Percentiles rank a stretch among this genome's conserved stretches.
Conservation (phyloP, 345 rosid species). For the Laguncularia racemosa region DNA sequence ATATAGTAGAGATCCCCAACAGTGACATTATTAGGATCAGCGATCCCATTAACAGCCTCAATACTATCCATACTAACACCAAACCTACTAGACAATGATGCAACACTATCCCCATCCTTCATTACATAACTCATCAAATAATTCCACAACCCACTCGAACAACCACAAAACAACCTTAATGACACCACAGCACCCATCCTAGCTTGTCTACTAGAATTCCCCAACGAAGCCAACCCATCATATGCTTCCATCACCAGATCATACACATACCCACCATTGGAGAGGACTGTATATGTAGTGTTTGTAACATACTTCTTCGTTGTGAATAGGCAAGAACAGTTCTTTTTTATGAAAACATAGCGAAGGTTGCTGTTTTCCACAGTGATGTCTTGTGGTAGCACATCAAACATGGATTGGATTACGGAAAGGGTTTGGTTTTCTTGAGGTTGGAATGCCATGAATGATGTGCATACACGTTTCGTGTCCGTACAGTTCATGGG, state of each 20-base stretch:
- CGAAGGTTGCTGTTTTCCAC: conserved; percentile 31
- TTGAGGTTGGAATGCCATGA: conserved; percentile 70
- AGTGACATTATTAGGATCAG: conserved; percentile 70
- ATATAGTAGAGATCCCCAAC: conserved; percentile 67
- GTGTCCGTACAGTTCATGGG: conserved; percentile 89
- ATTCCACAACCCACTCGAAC: conserved; percentile 94
- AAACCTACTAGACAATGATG: conserved; percentile 77
- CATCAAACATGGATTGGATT: conserved; percentile 94
- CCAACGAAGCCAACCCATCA: conserved; percentile 67
- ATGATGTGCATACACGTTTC: conserved; percentile 69
- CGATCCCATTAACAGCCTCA: conserved; percentile 63
- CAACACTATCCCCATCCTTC: conserved; percentile 67
- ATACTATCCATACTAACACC: conserved; percentile 93
- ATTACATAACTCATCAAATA: conserved; percentile 89
- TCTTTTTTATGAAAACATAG: conserved; percentile 65
- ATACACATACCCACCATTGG: conserved; percentile 48
- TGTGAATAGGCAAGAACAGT: conserved; percentile 73
- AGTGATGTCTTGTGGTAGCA: conserved; percentile 52
- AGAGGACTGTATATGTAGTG: conserved; percentile 72
- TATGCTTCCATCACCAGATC: conserved; percentile 53
- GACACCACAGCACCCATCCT: conserved; percentile 63
- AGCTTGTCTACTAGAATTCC: conserved; percentile 45
- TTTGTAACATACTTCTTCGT: conserved; percentile 55
- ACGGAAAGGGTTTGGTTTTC: conserved; percentile 48
- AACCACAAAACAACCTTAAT: conserved; percentile 79